Conservation (phyloP, 352 stramenopile species). For the Blastocystis hominis region DNA sequence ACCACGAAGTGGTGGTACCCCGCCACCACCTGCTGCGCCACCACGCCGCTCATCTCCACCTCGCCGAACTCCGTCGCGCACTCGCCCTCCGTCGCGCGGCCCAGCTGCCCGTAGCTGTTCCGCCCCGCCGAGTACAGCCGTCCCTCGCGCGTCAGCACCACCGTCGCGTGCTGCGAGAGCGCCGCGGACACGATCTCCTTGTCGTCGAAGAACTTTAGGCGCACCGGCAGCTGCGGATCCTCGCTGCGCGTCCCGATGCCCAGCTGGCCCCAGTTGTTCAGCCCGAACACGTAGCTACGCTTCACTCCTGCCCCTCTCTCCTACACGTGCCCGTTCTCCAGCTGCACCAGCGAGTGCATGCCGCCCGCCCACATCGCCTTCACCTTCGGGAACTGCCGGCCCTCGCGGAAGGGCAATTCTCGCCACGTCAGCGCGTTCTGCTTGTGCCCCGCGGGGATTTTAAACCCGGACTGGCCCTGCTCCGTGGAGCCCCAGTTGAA, state of each 20-base stretch:
- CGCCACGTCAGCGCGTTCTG: neutral
- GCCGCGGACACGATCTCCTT: neutral
- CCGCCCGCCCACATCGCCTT: constrained; percentile 12
- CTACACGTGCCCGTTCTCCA: constrained; percentile 52
- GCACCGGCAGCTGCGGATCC: neutral
- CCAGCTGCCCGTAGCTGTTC: constrained; percentile 41
- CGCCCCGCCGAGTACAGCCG: neutral
- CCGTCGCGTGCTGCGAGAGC: constrained; percentile 6
- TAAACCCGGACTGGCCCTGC: constrained; percentile 32
- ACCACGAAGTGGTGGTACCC: constrained; percentile 13
- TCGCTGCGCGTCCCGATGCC: constrained; percentile 1
- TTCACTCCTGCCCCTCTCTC: neutral
- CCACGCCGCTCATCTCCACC: neutral
- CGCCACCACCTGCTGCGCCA: constrained; percentile 20
- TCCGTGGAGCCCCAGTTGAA: constrained; percentile 37
- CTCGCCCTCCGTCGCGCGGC: neutral
- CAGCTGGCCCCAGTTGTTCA: constrained; percentile 51
- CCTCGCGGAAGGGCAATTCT: neutral
- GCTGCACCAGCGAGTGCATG: constrained; percentile 21
- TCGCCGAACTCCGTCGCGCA: neutral
- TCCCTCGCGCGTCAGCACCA: neutral
- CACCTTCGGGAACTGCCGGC: neutral
- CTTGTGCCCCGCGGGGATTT: neutral
- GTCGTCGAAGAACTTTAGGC: constrained; percentile 14
- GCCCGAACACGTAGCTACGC: constrained; percentile 4